Percentiles rank a stretch among this genome's conserved stretches.
Evolutionary conservation across 352 stramenopile genomes (phyloP).

Genomic region (Phytopythium sindhum): DNA sequence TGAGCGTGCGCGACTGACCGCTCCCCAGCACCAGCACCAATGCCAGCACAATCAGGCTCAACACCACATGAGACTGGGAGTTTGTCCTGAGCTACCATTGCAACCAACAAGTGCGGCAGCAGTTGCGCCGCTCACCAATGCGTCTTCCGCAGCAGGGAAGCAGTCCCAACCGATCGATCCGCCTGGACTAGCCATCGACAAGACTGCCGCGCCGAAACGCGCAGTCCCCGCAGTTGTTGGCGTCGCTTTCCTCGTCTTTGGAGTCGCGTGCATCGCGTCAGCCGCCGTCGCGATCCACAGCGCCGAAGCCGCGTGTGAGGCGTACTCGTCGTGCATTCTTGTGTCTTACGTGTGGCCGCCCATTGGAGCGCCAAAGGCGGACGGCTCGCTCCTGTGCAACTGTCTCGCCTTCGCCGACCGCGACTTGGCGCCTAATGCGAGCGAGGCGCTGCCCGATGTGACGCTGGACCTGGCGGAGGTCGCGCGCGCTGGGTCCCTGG

Average conservation of each 20-base stretch:
- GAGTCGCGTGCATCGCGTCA: slow-evolving; percentile 18
- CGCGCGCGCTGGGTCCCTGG: slow-evolving; percentile 16
- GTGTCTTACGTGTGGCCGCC: slow-evolving; percentile 6
- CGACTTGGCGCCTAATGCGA: slow-evolving; percentile 19
- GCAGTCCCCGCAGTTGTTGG: slow-evolving; percentile 15
- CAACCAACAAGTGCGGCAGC: neutral
- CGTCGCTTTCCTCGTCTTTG: slow-evolving; percentile 24
- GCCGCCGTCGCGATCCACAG: slow-evolving; percentile 13
- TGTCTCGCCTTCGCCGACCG: slow-evolving; percentile 28
- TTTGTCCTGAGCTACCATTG: neutral
- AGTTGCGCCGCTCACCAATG: neutral
- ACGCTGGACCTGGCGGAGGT: slow-evolving; percentile 13
- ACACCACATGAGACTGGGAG: neutral
- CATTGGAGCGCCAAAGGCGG: neutral
- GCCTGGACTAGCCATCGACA: neutral
- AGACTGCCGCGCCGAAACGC: slow-evolving; percentile 5
- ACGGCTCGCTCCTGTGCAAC: slow-evolving; percentile 13
- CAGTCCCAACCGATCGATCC: neutral
- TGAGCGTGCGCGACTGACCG: neutral
- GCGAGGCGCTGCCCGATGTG: slow-evolving; percentile 13
- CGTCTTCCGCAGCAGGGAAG: neutral
- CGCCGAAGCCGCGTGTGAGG: slow-evolving; percentile 8
- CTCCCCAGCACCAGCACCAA: slow-evolving; percentile 5
- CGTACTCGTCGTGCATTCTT: slow-evolving; percentile 10
- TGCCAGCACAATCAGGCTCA: neutral